These are phyloP conservation scores for Eimeria sp. DNA, from an alignment of 169 alveolate genomes.

Conservation along the genomic window DNA sequence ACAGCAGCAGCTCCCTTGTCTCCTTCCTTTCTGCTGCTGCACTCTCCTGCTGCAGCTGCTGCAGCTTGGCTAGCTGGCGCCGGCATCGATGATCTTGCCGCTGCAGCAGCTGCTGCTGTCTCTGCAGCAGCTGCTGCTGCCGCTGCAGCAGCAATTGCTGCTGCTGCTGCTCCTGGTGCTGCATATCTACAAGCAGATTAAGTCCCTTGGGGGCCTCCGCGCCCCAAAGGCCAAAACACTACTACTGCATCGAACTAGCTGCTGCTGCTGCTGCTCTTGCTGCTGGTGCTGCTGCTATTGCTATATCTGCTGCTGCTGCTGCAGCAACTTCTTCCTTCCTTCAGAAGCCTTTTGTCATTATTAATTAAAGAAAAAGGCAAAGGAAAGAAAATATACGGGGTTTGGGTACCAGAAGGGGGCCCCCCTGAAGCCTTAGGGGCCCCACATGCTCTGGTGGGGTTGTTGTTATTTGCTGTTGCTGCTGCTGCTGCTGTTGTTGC, in stretches of 20 bases:
- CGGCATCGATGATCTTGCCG: constrained; percentile 30
- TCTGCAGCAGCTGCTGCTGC: constrained; percentile 1
- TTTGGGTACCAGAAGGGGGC: not conserved
- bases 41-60: constrained; percentile 57
- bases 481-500: not conserved
- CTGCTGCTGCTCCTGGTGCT: constrained; percentile 8
- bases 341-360: not conserved
- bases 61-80: constrained; percentile 39
- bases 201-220: not conserved
- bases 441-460: not conserved
- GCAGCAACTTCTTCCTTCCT: not conserved
- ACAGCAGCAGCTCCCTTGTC: not conserved
- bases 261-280: constrained; percentile 38
- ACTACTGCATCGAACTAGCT: not conserved
- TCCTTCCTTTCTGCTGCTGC: constrained; percentile 13
- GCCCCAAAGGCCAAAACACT: not conserved
- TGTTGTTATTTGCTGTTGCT: not conserved
- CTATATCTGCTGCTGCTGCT: constrained; percentile 6
- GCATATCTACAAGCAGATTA: not conserved
- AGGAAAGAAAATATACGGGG: not conserved
- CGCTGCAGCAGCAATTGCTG: constrained; percentile 19
- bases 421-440: constrained; percentile 3
- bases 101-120: constrained; percentile 54
- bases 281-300: constrained; percentile 8
- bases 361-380: no score